Evolutionary conservation across 371 early-diverging fungal genomes (phyloP), one percentile per base, ranked within the genome.

Genomic region (Smittium mucronatum): DNA sequence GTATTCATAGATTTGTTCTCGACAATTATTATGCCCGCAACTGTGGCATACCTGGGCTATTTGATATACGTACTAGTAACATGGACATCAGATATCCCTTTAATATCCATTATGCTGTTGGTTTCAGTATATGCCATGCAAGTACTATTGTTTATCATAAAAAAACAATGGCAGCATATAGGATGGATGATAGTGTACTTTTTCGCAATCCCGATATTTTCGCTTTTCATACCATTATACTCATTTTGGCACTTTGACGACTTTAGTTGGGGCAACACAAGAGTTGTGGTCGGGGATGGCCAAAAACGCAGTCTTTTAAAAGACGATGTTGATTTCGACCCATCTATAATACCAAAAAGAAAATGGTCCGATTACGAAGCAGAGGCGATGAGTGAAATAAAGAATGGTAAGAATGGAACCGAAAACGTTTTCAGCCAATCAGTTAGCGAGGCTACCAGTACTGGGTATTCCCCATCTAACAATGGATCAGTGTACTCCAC

Each of bases 201-300:
- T 66, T 70, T 91, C 5, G 90, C 92, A 25, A 86, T 89, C 36
- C 92, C 93, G 1, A 78, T 93, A 28, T 92, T 89, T 70, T 86
- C 88, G 16, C 90, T 92, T 77, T 86, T 88, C 71, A 77, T 91
- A 34, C 92, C 88, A 8, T 68, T 93, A 57, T 93, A 92, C 69
- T 83, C 91, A 2, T 94, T 91, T 89, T 94, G 94, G 94, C 93
- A 95, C 80, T 92, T 95, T 82, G 95, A 97, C 75, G 95, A 95
- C 75, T 94, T 95, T 75, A 91, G 92, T 0, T 96, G 98, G 96
- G 98, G 98, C 76, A 93, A 95, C 78, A 97, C 98, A 11, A 89
- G 98, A 69, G 89, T 89, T 58, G 89, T 93, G 0, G 88, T 87
- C 34, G 92, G 95, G 58, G 87, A 94, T 77, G 87, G 89, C 64